Evolutionary conservation across 139 green algal species (phyloP), one percentile per base, ranked within the genome.

Genomic region (Pleodorina starrii): DNA sequence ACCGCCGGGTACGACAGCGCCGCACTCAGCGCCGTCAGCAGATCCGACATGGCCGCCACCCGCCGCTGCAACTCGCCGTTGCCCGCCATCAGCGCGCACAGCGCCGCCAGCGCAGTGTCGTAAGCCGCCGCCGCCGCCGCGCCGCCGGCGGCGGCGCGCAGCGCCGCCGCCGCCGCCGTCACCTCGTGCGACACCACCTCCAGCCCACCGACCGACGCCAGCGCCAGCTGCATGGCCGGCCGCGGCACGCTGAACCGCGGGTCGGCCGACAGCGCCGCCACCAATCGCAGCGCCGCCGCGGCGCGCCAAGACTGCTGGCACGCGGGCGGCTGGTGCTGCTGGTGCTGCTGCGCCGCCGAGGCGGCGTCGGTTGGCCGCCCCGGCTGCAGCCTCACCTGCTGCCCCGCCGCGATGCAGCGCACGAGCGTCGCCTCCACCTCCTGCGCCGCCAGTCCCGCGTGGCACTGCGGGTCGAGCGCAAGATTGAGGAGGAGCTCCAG

Each of bases 51-150:
- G 10, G 25, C 23, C 19, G 44, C 82, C 38, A 79, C 63, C 0
- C 43, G 63, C 16, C 66, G 63, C 82, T 80, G 82, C 17, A 69
- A 7, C 21, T 21, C 66, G 10, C 6, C 10, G 66, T 69, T 80
- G 63, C 82, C 82, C 17, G 63, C 35, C 82, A 80, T 80, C n/a
- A 88, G 44, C 63, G 82, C 82, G 25, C 82, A 88, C 43, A 88
- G 82, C 32, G 82, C 82, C 17, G n/a, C n/a, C 63, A 79, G 19
- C 2, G 35, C 19, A 7, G 27, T 17, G 14, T 71, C 66, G 68
- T 80, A 88, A n/a, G n/a, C n/a, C n/a, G n/a, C n/a, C n/a, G n/a
- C n/a, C n/a, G n/a, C n/a, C n/a, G 17, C 23, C 50, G 21, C 57
- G 44, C 19, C 51, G n/a, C 12, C 66, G 40, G 32, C 82, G 44